Conservation (phyloP, 2,329 filamentous ascomycete genomes). For the Kalmusia sp. region DNA sequence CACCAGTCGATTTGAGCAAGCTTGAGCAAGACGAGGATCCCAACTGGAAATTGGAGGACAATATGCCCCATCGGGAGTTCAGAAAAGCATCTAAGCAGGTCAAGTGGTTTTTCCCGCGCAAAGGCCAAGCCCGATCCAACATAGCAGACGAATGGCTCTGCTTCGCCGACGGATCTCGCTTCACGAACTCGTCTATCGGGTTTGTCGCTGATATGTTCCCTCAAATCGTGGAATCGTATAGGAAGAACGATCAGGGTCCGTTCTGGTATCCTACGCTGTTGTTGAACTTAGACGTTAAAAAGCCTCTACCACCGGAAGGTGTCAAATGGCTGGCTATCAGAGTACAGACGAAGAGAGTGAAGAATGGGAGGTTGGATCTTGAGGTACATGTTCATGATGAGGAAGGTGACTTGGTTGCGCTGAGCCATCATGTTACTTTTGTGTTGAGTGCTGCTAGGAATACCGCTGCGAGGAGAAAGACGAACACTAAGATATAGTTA, state of each 20-base stretch:
- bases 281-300: constrained; percentile 80
- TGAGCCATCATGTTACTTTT: constrained; percentile 73
- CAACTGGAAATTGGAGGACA: constrained; percentile 54
- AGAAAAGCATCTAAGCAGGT: constrained; percentile 59
- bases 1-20: constrained; percentile 51
- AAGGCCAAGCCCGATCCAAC: constrained; percentile 49
- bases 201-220: constrained; percentile 75
- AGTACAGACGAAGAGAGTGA: constrained; percentile 69
- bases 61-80: constrained; percentile 55
- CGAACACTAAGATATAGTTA: constrained; percentile 44
- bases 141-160: constrained; percentile 72
- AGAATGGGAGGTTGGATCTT: constrained; percentile 76
- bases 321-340: constrained; percentile 76
- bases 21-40: constrained; percentile 54
- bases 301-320: constrained; percentile 69
- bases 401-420: constrained; percentile 68
- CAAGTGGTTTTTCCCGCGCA: constrained; percentile 60
- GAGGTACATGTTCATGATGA: constrained; percentile 73
- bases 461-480: constrained; percentile 56
- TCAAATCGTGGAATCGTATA: constrained; percentile 64
- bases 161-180: constrained; percentile 64
- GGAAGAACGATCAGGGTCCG: constrained; percentile 38
- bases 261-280: constrained; percentile 81
- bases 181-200: constrained; percentile 69
- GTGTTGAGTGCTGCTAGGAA: constrained; percentile 71